A percentile compares a stretch with the other conserved stretches of the same genome.
Conservation (phyloP, 768 basidiomycete genomes). For the Mycena galericulata region DNA sequence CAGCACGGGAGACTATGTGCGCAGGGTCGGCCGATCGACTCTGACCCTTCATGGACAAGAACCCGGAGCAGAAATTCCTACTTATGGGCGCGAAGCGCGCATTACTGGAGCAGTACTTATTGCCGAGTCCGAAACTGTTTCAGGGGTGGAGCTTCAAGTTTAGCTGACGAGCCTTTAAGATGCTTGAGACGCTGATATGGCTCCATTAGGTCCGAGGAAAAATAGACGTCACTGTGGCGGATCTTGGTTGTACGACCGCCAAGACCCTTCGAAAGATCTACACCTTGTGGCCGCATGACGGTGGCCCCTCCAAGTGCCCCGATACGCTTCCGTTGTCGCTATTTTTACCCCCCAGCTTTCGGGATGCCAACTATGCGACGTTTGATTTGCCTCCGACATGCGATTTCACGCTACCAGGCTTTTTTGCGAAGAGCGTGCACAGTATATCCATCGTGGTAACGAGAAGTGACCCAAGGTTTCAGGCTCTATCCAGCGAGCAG, state of each 20-base stretch:
- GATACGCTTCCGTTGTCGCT: neutral
- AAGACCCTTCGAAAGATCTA: neutral
- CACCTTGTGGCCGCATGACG: neutral
- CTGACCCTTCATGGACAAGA: neutral
- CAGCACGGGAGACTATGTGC: too few relatives aligned
- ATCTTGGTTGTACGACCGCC: neutral
- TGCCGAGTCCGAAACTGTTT: neutral
- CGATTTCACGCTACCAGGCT: neutral
- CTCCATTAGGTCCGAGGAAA: neutral
- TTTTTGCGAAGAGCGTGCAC: neutral
- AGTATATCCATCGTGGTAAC: neutral
- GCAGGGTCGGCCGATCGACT: neutral
- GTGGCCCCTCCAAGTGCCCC: neutral
- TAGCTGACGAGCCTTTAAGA: neutral
- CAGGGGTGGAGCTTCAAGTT: neutral
- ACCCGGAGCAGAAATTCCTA: neutral
- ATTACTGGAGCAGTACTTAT: neutral
- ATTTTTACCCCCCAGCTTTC: neutral
- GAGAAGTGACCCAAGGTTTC: too few relatives aligned
- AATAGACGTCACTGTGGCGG: neutral
- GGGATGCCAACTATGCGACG: neutral
- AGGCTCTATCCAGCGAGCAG: neutral
- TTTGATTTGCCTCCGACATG: neutral
- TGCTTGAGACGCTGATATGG: too few relatives aligned
- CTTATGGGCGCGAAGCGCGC: neutral